These are phyloP conservation scores for Diaporthe sp. DNA, from an alignment of 2,329 filamentous ascomycete genomes.

Conservation along the genomic window DNA sequence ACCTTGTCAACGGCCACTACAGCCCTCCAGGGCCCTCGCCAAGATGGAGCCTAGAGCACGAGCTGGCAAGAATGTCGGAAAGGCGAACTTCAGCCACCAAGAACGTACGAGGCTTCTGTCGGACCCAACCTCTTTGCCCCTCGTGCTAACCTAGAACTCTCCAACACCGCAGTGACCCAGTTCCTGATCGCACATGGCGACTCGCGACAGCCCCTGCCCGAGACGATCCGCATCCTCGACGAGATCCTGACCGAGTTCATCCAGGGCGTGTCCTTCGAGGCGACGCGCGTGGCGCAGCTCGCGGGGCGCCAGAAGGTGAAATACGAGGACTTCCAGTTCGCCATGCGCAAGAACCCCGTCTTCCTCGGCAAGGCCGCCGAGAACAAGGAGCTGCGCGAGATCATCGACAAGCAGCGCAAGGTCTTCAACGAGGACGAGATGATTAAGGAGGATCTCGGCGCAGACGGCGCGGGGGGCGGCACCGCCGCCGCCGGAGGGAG, in stretches of 20 bases:
- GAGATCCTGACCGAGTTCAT: conserved; percentile 98
- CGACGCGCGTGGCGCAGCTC: conserved; percentile 87
- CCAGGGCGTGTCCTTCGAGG: conserved; percentile 92
- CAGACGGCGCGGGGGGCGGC: conserved; percentile 10
- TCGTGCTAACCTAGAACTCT: conserved; percentile 10
- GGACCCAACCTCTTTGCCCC: background rate
- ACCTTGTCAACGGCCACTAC: background rate
- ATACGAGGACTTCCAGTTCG: conserved; percentile 97
- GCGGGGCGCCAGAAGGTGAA: conserved; percentile 96
- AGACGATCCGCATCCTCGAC: conserved; percentile 89
- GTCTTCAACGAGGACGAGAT: conserved; percentile 76
- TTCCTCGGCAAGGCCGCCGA: conserved; percentile 93
- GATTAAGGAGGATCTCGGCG: conserved; percentile 37
- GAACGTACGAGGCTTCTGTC: conserved; percentile 69
- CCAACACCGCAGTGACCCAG: conserved; percentile 70
- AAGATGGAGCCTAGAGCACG: conserved; percentile 83
- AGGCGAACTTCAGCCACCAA: conserved; percentile 82
- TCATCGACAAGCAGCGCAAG: conserved; percentile 87
- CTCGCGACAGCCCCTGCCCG: conserved; percentile 80
- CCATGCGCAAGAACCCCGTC: conserved; percentile 84
- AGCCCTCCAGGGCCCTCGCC: conserved; percentile 32
- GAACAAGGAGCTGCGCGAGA: conserved; percentile 88
- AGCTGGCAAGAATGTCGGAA: conserved; percentile 84
- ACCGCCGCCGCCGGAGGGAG: background rate
- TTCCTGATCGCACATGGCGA: conserved; percentile 88